phyloP scores from a whole-genome alignment of 345 rosid species.

The Eucalyptus curtisii region DNA sequence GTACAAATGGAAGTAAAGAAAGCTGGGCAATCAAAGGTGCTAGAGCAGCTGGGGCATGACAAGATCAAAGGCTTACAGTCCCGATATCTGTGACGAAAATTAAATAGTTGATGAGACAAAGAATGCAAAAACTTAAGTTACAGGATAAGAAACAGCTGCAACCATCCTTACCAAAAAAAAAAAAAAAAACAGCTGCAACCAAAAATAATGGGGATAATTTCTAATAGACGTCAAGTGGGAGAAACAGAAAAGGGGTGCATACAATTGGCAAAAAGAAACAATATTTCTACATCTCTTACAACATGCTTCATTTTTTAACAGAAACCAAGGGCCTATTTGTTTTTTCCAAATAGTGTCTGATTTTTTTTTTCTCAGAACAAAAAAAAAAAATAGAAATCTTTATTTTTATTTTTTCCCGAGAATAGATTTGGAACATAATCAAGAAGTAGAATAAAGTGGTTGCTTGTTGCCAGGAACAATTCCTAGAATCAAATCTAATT shows the following conservation, averaged over 20 bases:
- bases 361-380: too few relatives aligned
- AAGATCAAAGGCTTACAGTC: conserved; percentile 68
- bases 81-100: conserved; percentile 42
- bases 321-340: too few relatives aligned
- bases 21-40: conserved; percentile 61
- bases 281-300: not conserved
- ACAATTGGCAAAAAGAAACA: not conserved
- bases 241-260: not conserved
- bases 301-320: not conserved
- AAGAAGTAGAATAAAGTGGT: too few relatives aligned
- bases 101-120: not conserved
- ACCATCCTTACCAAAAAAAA: too few relatives aligned
- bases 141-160: not conserved
- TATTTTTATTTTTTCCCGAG: too few relatives aligned
- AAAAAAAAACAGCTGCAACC: not conserved
- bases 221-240: not conserved
- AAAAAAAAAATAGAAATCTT: too few relatives aligned
- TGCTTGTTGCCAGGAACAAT: too few relatives aligned
- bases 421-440: too few relatives aligned
- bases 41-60: conserved; percentile 83
- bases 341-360: too few relatives aligned
- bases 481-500: too few relatives aligned
- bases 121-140: not conserved
- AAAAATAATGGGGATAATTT: not conserved
- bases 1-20: conserved; percentile 41